Evolutionary conservation across 1,284 basidiomycete genomes (phyloP).

Genomic region (Salmacisia buchloeana): DNA sequence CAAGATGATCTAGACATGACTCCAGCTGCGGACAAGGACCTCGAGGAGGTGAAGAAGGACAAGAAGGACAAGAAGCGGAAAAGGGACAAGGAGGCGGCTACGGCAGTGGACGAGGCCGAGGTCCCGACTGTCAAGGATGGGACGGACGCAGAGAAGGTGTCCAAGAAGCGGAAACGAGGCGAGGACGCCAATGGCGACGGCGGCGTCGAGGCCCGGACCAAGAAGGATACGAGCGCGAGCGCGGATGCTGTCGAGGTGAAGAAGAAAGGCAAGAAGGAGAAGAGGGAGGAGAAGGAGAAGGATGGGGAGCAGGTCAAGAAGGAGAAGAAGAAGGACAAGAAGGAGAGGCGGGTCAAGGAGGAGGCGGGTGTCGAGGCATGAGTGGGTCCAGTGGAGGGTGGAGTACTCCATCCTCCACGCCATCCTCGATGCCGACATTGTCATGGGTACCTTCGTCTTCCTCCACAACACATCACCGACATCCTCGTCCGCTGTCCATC

Average conservation of each 20-base stretch:
- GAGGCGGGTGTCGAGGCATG: too few species aligned
- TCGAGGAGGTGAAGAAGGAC: not conserved
- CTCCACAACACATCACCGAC: too few species aligned
- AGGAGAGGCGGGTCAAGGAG: not conserved
- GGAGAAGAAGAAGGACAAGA: not conserved
- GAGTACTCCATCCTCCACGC: too few species aligned
- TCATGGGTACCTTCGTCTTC: too few species aligned
- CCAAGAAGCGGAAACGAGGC: not conserved
- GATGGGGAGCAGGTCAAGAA: not conserved
- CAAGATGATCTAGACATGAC: not conserved
- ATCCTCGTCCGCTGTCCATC: too few species aligned
- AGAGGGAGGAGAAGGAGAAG: constrained; percentile 1
- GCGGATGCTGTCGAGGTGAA: too few species aligned
- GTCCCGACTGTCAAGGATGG: constrained; percentile 22
- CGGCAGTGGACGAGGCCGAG: constrained; percentile 53
- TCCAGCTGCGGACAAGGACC: not conserved
- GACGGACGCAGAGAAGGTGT: not conserved
- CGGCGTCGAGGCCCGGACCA: not conserved
- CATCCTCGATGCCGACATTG: too few species aligned
- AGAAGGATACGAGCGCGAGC: too few species aligned
- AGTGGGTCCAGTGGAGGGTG: too few species aligned
- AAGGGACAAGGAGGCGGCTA: constrained; percentile 26
- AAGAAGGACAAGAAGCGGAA: not conserved
- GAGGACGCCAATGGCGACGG: not conserved
- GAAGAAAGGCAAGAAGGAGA: not conserved